Evolutionary conservation across 129 eudicot species (phyloP).

Genomic region (sunflower (Helianthus annuus)): HanXRQr2.0-SUNRISE NC_035447.2:16685497-16685996

Average conservation of each 20-base stretch:
- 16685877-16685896: constrained; percentile 1
- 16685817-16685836: not conserved
- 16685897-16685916: not conserved
- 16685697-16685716: not conserved
- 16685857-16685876: not conserved
- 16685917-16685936: too few relatives aligned
- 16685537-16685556: constrained; percentile 62
- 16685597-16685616: not conserved
- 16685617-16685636: not conserved
- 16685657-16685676: not conserved
- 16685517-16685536: constrained; percentile 67
- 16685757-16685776: too few relatives aligned
- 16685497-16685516: constrained; percentile 55
- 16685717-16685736: not conserved
- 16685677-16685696: not conserved
- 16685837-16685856: not conserved
- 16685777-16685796: too few relatives aligned
- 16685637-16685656: not conserved
- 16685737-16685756: not conserved
- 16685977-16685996: too few relatives aligned
- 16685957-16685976: too few relatives aligned
- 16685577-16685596: constrained; percentile 2
- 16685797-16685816: not conserved
- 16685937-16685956: too few relatives aligned
- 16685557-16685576: constrained; percentile 49